Conservation (phyloP, 2,329 filamentous ascomycete species). For the Talaromyces sp. region DNA sequence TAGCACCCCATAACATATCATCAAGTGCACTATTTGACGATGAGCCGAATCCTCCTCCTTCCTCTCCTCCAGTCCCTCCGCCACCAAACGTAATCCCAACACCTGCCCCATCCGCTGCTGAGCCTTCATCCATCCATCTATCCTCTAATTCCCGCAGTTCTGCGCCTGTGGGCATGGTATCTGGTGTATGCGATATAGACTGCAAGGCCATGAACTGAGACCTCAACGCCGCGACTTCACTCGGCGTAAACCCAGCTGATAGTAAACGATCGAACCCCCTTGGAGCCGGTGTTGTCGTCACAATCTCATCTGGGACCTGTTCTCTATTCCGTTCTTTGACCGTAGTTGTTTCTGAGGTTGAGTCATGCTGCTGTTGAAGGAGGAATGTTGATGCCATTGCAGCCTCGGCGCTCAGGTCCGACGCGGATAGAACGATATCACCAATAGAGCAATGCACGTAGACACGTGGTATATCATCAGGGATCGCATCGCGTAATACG, state of each 20-base stretch:
- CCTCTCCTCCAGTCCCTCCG: constrained; percentile 32
- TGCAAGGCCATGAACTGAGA: constrained; percentile 87
- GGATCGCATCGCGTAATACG: constrained; percentile 44
- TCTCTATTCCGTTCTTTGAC: neutral
- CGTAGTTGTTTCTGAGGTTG: neutral
- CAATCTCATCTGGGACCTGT: constrained; percentile 10
- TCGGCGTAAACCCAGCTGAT: constrained; percentile 69
- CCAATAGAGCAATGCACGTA: constrained; percentile 95
- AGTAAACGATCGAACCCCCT: constrained; percentile 86
- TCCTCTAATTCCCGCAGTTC: constrained; percentile 77
- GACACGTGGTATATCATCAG: constrained; percentile 55
- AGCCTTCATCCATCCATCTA: constrained; percentile 72
- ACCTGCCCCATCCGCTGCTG: constrained; percentile 42
- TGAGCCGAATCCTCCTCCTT: constrained; percentile 40
- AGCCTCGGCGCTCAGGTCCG: constrained; percentile 66
- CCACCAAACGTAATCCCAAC: constrained; percentile 25
- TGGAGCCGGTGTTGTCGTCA: constrained; percentile 50
- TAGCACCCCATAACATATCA: constrained; percentile 78
- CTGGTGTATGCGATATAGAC: constrained; percentile 73
- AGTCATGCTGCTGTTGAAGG: constrained; percentile 12
- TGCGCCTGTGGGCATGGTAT: constrained; percentile 77
- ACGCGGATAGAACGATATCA: constrained; percentile 60
- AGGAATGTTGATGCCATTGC: constrained; percentile 26
- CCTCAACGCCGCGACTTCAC: constrained; percentile 78
- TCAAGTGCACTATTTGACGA: constrained; percentile 60